These are phyloP conservation scores for Pistacia atlantica DNA, from an alignment of 345 rosid genomes.

Conservation along the genomic window DNA sequence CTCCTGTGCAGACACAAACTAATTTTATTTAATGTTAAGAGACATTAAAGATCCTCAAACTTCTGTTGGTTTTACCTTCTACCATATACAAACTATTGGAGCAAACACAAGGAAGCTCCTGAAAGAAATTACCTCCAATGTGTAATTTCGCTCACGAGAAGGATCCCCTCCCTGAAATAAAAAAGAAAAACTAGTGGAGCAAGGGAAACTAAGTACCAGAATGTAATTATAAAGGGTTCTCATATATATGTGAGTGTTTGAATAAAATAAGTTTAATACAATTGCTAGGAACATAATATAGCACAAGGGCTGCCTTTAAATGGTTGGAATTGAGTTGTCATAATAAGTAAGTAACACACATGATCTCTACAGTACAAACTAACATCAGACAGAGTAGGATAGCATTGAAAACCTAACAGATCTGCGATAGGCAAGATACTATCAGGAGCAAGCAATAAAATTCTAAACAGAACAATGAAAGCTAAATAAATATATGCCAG, in stretches of 20 bases:
- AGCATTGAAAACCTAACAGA: too few relatives aligned
- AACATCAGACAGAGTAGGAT: too few relatives aligned
- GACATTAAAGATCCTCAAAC: background rate
- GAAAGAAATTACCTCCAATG: conserved; percentile 55
- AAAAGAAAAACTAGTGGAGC: conserved; percentile 7
- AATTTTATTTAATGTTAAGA: background rate
- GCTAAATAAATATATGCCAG: too few relatives aligned
- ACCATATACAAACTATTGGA: background rate
- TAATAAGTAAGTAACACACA: background rate
- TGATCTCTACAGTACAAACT: too few relatives aligned
- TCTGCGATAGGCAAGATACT: too few relatives aligned
- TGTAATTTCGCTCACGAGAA: conserved; percentile 55
- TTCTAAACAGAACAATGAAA: too few relatives aligned
- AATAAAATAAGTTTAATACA: background rate
- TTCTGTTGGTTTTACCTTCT: background rate
- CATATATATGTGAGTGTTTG: background rate
- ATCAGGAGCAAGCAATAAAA: too few relatives aligned
- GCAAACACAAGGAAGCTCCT: background rate
- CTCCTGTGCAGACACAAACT: background rate
- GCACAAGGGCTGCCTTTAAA: background rate
- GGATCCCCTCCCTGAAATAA: conserved; percentile 78
- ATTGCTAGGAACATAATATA: background rate
- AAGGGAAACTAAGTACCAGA: background rate
- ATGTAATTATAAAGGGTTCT: background rate
- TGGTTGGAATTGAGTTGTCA: background rate